A percentile compares a stretch with the other conserved stretches of the same genome.
Evolutionary conservation across 768 basidiomycete genomes (phyloP).

Genomic region (Hericium alpestre): DNA sequence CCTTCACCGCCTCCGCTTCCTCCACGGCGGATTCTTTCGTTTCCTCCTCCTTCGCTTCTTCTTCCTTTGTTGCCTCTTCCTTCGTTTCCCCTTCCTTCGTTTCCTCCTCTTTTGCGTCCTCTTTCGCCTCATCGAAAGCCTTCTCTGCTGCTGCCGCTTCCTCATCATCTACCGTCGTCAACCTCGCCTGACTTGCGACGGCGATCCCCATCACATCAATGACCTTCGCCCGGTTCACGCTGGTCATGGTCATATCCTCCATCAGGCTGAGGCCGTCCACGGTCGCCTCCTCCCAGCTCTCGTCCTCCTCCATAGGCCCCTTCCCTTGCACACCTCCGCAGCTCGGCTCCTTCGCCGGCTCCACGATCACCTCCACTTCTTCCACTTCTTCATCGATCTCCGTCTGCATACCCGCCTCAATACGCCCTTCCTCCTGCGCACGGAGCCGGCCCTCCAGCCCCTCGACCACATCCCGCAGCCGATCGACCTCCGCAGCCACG

Average conservation of each 20-base stretch:
- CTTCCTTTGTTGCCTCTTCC: too few species aligned
- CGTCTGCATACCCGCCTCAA: background rate
- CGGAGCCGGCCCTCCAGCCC: slow-evolving; percentile 8
- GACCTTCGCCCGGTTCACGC: slow-evolving; percentile 11
- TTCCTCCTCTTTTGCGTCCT: background rate
- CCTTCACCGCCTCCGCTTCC: background rate
- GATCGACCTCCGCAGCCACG: slow-evolving; percentile 64
- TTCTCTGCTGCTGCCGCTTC: background rate
- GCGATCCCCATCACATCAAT: slow-evolving; percentile 11
- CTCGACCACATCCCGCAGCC: slow-evolving; percentile 30
- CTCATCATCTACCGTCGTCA: slow-evolving; percentile 1
- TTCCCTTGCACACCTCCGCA: too few species aligned
- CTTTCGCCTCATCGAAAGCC: background rate
- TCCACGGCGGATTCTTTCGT: too few species aligned
- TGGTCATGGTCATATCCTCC: background rate
- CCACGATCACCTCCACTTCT: slow-evolving; percentile 19
- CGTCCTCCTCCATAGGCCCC: slow-evolving; percentile 4
- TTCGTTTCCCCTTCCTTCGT: too few species aligned
- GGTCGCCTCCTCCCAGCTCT: slow-evolving; percentile 1
- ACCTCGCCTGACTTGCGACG: slow-evolving; percentile 6
- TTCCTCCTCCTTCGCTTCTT: too few species aligned
- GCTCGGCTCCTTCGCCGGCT: slow-evolving; percentile 8
- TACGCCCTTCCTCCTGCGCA: background rate
- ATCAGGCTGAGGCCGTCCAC: slow-evolving; percentile 1
- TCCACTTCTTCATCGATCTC: slow-evolving; percentile 9